A percentile compares a stretch with the other conserved stretches of the same genome.
phyloP scores from a whole-genome alignment of 2,329 filamentous ascomycete genomes.

The Aspergillus quadrilineatus region DNA sequence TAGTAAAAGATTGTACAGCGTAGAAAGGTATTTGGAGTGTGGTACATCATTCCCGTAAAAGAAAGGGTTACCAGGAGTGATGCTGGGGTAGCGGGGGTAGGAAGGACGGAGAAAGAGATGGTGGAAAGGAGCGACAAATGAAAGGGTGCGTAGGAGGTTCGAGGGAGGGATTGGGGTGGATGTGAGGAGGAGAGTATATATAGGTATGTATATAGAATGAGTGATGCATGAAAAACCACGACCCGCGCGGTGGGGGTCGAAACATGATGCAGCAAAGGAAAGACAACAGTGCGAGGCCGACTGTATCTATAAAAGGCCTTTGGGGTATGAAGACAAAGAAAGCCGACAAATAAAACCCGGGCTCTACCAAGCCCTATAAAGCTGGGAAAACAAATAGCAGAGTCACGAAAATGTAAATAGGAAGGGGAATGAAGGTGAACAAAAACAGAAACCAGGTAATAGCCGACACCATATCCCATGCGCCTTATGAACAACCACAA shows the following conservation, averaged over 20 bases:
- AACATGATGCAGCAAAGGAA: constrained; percentile 21
- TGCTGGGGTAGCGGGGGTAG: constrained; percentile 17
- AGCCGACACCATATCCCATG: constrained; percentile 30
- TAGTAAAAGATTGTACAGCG: constrained; percentile 22
- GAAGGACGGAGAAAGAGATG: constrained; percentile 9
- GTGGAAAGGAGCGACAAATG: constrained; percentile 19
- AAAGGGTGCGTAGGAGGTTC: constrained; percentile 14
- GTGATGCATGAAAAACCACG: constrained; percentile 26
- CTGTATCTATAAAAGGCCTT: constrained; percentile 40
- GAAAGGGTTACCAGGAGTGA: constrained; percentile 18
- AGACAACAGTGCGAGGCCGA: constrained; percentile 34
- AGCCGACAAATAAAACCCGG: constrained; percentile 25
- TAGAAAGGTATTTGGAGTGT: constrained; percentile 13
- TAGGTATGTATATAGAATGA: constrained; percentile 22
- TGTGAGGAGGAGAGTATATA: constrained; percentile 10
- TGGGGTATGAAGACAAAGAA: constrained; percentile 39
- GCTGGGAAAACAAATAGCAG: constrained; percentile 16
- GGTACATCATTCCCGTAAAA: constrained; percentile 9
- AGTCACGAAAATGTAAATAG: constrained; percentile 13
- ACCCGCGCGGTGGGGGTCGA: constrained; percentile 34
- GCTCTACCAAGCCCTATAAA: constrained; percentile 25
- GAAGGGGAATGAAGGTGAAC: constrained; percentile 24
- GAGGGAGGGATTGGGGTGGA: constrained; percentile 13
- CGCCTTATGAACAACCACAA: constrained; percentile 29
- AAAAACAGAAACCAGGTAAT: constrained; percentile 20